A percentile compares a stretch with the other conserved stretches of the same genome.
phyloP scores from a whole-genome alignment of 352 stramenopile species.

The Phytophthora tentaculata region DNA sequence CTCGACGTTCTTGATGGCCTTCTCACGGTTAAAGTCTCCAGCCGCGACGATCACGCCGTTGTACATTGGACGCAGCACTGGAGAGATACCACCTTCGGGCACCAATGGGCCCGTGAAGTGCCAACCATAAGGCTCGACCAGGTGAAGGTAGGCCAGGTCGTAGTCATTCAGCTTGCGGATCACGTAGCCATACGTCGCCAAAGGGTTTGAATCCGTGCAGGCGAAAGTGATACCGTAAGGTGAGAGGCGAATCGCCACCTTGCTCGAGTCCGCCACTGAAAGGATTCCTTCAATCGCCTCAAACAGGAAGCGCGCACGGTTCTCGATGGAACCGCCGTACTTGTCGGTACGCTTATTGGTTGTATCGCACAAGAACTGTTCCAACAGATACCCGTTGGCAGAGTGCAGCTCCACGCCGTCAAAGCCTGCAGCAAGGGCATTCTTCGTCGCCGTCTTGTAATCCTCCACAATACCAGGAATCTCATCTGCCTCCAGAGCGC shows the following conservation, averaged over 20 bases:
- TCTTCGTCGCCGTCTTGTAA: conserved; percentile 65
- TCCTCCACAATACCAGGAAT: conserved; percentile 72
- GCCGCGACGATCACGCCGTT: conserved; percentile 47
- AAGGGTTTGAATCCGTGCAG: conserved; percentile 19
- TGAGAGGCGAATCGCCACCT: conserved; percentile 32
- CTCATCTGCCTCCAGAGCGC: conserved; percentile 67
- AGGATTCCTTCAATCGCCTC: conserved; percentile 66
- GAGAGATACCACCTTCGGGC: conserved; percentile 41
- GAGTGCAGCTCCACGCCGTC: conserved; percentile 91
- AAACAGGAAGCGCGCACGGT: conserved; percentile 71
- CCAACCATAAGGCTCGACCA: conserved; percentile 43
- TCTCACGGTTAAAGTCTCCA: conserved; percentile 37
- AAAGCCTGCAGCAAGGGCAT: conserved; percentile 81
- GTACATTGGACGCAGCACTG: conserved; percentile 48
- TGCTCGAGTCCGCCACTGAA: conserved; percentile 26
- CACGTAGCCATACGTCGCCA: conserved; percentile 35
- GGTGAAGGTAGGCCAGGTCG: conserved; percentile 44
- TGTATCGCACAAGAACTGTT: conserved; percentile 85
- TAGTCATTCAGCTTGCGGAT: conserved; percentile 40
- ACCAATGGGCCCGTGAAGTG: conserved; percentile 23
- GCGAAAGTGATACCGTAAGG: conserved; percentile 29
- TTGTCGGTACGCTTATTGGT: conserved; percentile 81
- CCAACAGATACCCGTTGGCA: conserved; percentile 92
- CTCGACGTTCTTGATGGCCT: conserved; percentile 29
- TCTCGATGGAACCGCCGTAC: conserved; percentile 85